A percentile compares a stretch with the other conserved stretches of the same genome.
These are phyloP conservation scores for Botryosphaeria dothidea DNA, from an alignment of 2,329 filamentous ascomycete species.

Conservation along the genomic window DNA sequence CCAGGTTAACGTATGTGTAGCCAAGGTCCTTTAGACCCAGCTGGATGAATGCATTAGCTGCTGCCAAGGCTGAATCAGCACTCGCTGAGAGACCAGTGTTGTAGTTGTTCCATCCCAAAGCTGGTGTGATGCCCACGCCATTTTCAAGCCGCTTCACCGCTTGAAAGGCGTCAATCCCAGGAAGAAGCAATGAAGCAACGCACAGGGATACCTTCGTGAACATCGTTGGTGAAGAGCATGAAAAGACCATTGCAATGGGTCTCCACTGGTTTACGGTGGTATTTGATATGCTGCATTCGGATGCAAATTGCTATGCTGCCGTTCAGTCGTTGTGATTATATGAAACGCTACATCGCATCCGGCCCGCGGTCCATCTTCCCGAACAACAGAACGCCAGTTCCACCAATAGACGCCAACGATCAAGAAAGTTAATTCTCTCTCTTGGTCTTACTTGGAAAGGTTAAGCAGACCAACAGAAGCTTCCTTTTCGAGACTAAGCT, in stretches of 20 bases:
- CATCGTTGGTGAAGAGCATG: neutral
- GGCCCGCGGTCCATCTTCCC: constrained; percentile 10
- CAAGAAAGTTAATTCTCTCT: neutral
- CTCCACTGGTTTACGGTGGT: neutral
- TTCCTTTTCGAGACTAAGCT: constrained; percentile 41
- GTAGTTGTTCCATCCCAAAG: constrained; percentile 29
- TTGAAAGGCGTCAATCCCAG: neutral
- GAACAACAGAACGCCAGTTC: neutral
- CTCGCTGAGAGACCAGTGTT: neutral
- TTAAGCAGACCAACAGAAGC: constrained; percentile 39
- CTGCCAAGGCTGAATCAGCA: neutral
- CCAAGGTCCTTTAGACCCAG: constrained; percentile 27
- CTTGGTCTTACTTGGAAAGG: neutral
- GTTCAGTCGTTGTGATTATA: constrained; percentile 5
- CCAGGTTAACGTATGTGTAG: constrained; percentile 30
- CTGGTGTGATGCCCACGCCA: constrained; percentile 25
- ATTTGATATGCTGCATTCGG: neutral
- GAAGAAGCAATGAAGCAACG: neutral
- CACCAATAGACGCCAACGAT: neutral
- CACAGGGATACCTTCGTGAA: neutral
- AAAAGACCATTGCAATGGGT: neutral
- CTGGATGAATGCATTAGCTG: neutral
- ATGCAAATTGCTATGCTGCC: neutral
- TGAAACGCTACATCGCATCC: constrained; percentile 3
- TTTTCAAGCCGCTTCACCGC: constrained; percentile 20